A percentile compares a stretch with the other conserved stretches of the same genome.
These are phyloP conservation scores for Neofusicoccum kwambonambiense DNA, from an alignment of 2,329 filamentous ascomycete species.

Conservation along the genomic window DNA sequence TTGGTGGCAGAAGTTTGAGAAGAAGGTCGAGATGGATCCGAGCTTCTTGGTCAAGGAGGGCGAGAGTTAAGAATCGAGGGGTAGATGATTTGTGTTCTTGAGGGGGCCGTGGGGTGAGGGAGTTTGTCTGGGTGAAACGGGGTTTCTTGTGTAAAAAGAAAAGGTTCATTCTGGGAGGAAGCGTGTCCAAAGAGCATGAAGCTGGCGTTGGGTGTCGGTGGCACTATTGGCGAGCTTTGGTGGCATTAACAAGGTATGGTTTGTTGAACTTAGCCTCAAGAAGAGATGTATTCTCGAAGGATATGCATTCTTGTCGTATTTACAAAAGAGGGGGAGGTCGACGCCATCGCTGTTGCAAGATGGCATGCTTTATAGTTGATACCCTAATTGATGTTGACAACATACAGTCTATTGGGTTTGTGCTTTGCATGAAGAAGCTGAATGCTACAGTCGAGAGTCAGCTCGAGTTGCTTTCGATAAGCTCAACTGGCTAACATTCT, in stretches of 20 bases:
- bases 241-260: not conserved
- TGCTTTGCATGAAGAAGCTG: too few species aligned
- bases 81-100: not conserved
- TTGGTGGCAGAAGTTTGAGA: slow-evolving; percentile 98
- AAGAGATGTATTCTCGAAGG: too few species aligned
- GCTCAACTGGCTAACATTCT: too few species aligned
- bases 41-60: slow-evolving; percentile 76
- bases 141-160: not conserved
- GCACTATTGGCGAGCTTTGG: not conserved
- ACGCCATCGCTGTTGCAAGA: not conserved
- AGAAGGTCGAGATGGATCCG: slow-evolving; percentile 78
- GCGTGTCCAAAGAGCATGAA: too few species aligned
- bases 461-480: too few species aligned
- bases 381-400: not conserved
- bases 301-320: too few species aligned
- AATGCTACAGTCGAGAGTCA: too few species aligned
- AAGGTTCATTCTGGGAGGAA: too few species aligned
- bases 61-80: not conserved
- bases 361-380: not conserved
- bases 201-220: too few species aligned
- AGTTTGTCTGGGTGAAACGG: not conserved
- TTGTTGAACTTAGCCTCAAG: not conserved
- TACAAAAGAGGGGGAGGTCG: too few species aligned
- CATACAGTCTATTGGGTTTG: too few species aligned
- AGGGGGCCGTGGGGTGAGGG: not conserved